Percentiles rank a stretch among this genome's conserved stretches.
Evolutionary conservation across 306 rosid genomes (phyloP).

Genomic region (Benincasa hispida): DNA sequence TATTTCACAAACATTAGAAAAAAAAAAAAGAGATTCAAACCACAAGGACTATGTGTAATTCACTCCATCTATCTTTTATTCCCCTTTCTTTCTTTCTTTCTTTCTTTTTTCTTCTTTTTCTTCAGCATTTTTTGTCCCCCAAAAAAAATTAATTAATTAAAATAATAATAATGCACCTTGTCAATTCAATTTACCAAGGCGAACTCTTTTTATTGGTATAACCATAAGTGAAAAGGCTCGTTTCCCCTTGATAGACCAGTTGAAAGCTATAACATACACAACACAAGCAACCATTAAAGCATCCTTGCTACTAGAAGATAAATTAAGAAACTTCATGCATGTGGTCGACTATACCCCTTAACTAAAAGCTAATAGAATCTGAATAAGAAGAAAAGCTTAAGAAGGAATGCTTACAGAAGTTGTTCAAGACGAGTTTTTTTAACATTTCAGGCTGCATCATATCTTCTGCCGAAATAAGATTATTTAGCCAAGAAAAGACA

Average conservation of each 20-base stretch:
- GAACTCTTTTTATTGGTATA: neutral
- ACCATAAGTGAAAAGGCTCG: neutral
- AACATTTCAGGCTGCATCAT: conserved; percentile 94
- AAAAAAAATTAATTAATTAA: too few species aligned
- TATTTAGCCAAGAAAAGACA: conserved; percentile 71
- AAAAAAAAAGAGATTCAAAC: too few species aligned
- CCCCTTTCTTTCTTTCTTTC: too few species aligned
- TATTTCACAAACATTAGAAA: too few species aligned
- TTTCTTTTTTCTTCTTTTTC: too few species aligned
- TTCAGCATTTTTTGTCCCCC: too few species aligned
- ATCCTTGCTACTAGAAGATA: neutral
- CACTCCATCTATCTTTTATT: neutral
- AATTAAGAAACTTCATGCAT: neutral
- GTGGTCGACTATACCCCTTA: neutral
- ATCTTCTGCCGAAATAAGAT: conserved; percentile 78
- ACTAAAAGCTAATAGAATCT: neutral
- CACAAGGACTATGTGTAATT: too few species aligned
- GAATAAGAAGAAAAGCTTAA: neutral
- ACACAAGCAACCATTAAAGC: neutral
- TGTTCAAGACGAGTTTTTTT: conserved; percentile 73
- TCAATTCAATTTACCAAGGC: neutral
- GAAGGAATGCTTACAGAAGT: conserved; percentile 58
- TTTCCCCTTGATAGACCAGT: neutral
- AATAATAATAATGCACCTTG: neutral
- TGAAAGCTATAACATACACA: neutral